phyloP scores from a whole-genome alignment of 306 rosid genomes.

The barrel medic (Medicago truncatula) region MtrunA17r5.0-ANR NC_053048.1:49990001-49990500 shows the following conservation, averaged over 20 bases:
- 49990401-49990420: slow-evolving; percentile 99
- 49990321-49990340: background rate
- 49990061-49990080: slow-evolving; percentile 24
- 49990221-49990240: too few species aligned
- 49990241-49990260: too few species aligned
- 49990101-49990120: slow-evolving; percentile 1
- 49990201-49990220: background rate
- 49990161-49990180: background rate
- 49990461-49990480: slow-evolving; percentile 87
- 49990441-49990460: slow-evolving; percentile 87
- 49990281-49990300: too few species aligned
- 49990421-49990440: slow-evolving; percentile 99
- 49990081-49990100: background rate
- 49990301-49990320: too few species aligned
- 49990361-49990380: slow-evolving; percentile 39
- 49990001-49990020: slow-evolving; percentile 28
- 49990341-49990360: slow-evolving; percentile 29
- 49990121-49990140: background rate
- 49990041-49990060: background rate
- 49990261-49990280: too few species aligned
- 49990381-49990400: slow-evolving; percentile 98
- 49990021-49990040: slow-evolving; percentile 25
- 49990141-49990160: slow-evolving; percentile 19
- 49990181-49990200: background rate
- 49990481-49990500: slow-evolving; percentile 86